Base-by-base conservation (phyloP, 2,329 filamentous ascomycete species). In the Karstenula rhodostoma region DNA sequence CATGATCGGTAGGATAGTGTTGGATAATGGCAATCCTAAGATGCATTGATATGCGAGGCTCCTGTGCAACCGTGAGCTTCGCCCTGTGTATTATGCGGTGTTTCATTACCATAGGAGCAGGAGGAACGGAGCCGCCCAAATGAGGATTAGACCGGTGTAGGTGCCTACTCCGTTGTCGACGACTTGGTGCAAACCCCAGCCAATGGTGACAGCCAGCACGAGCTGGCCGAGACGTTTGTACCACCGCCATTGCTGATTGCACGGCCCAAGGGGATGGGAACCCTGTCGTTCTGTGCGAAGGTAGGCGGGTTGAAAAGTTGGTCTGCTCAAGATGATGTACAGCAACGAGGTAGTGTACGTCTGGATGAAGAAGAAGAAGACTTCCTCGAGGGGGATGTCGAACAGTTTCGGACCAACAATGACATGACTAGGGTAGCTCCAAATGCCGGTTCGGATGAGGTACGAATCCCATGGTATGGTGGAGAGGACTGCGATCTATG, bases 381-480 rank as follows among this genome's bases (percentile, higher is more conserved):
- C 77, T 73, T 93, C 90, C 69, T 93, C 90, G 4, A 84, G 74
- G 0, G 90, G 90, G 19, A 93, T 90, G n/a, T 81, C 79, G 67
- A 86, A 86, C 17, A 91, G 72, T 1, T 82, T 88, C 0, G 82
- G 82, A 0, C 90, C 90, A 37, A 89, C 69, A 33, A 92, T 85
- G 22, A 86, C 89, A 69, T 87, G 80, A 12, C 82, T 77, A 1
- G 90, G 90, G 69, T 92, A 93, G 10, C 86, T 88, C 90, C 90
- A 93, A 70, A 93, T 85, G 47, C 82, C 79, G 56, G 82, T 86
- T 65, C 83, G 85, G 67, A 93, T 90, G 43, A 93, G 83, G 74
- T 91, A 91, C 9, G 89, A 90, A 69, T 93, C 90, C 90, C 90
- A 93, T 33, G 90, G 90, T 27, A 89, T 87, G 0, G 90, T 92